A percentile compares a stretch with the other conserved stretches of the same genome.
Evolutionary conservation across 768 basidiomycete species (phyloP).

Genomic region (Leccinum rimulosum): DNA sequence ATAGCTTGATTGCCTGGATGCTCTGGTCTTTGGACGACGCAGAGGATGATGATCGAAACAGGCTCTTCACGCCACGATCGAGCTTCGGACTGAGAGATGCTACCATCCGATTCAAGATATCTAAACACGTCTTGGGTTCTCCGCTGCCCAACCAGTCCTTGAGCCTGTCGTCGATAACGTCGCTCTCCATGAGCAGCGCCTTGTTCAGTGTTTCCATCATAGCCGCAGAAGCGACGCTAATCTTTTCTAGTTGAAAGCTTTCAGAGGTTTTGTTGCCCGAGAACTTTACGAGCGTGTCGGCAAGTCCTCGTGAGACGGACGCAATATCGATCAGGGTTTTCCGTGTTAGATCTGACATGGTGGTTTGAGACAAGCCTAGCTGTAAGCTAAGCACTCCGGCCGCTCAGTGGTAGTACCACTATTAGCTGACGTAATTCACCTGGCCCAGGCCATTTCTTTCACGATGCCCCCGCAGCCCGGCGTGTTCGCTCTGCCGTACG

Average conservation of each 20-base stretch:
- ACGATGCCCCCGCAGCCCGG: conserved; percentile 70
- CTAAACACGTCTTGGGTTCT: conserved; percentile 6
- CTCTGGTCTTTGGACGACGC: neutral
- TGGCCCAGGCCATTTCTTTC: too few species aligned
- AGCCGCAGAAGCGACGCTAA: conserved; percentile 2
- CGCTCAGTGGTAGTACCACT: too few species aligned
- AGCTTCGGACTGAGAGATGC: neutral
- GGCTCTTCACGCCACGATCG: neutral
- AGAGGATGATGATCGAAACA: neutral
- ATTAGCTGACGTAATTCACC: too few species aligned
- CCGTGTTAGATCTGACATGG: too few species aligned
- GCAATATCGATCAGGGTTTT: conserved; percentile 3
- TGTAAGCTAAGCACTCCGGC: too few species aligned
- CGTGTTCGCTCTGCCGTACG: conserved; percentile 60
- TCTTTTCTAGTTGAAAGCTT: conserved; percentile 2
- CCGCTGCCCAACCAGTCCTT: conserved; percentile 4
- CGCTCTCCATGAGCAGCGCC: neutral
- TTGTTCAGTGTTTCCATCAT: conserved; percentile 8
- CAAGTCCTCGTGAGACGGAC: conserved; percentile 1
- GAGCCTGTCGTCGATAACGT: conserved; percentile 7
- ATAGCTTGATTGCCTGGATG: conserved; percentile 5
- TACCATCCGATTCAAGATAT: conserved; percentile 11
- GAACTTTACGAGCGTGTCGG: neutral
- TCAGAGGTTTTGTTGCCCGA: conserved; percentile 1
- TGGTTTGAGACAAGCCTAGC: neutral